Evolutionary conservation across 768 basidiomycete species (phyloP).

Genomic region (Vararia minispora): DNA sequence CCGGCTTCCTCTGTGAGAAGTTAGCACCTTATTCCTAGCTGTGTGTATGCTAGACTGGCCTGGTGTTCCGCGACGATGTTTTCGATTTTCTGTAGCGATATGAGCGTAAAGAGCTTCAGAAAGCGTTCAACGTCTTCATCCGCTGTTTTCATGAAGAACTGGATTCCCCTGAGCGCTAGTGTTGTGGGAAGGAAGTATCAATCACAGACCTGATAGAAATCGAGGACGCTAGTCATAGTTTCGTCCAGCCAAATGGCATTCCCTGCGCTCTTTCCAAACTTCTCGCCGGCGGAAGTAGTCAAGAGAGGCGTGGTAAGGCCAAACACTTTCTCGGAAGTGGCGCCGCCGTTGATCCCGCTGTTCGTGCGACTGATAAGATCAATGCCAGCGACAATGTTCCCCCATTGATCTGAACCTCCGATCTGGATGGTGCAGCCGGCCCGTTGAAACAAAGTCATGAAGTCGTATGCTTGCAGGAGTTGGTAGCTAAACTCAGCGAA

Average conservation of each 20-base stretch:
- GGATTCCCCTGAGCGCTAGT: neutral
- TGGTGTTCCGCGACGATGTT: constrained; percentile 8
- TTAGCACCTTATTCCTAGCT: too few species aligned
- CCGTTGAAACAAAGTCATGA: constrained; percentile 58
- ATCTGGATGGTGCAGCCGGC: constrained; percentile 76
- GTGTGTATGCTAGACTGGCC: constrained; percentile 4
- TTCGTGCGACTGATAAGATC: constrained; percentile 69
- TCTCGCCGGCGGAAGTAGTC: constrained; percentile 81
- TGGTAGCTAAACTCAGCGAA: constrained; percentile 99
- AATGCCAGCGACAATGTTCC: constrained; percentile 90
- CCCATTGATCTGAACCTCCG: constrained; percentile 98
- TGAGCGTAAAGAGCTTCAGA: constrained; percentile 12
- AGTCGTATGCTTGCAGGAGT: constrained; percentile 94
- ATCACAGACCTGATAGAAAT: constrained; percentile 82
- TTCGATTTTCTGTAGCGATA: constrained; percentile 8
- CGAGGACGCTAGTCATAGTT: constrained; percentile 70
- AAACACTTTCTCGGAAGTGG: constrained; percentile 34
- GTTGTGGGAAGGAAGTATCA: neutral
- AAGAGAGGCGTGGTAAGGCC: constrained; percentile 92
- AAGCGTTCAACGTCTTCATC: constrained; percentile 13
- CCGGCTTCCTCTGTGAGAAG: constrained; percentile 22
- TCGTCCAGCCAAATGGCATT: constrained; percentile 91
- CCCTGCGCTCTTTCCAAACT: constrained; percentile 96
- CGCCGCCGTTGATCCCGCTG: constrained; percentile 4
- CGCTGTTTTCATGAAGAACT: constrained; percentile 78